phyloP scores from a whole-genome alignment of 495 filamentous ascomycete species.

The Podospora sp. region DNA sequence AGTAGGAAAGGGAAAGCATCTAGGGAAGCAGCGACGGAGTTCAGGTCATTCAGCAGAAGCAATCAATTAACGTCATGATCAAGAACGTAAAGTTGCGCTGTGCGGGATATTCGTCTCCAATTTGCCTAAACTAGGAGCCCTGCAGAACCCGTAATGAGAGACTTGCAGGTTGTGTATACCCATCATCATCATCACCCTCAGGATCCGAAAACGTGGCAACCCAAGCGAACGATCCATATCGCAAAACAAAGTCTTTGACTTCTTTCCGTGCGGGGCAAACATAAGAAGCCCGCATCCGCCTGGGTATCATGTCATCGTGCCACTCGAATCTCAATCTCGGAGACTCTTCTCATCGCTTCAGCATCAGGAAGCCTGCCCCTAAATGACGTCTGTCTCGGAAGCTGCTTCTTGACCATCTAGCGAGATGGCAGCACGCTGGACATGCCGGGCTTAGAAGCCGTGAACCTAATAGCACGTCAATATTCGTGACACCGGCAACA shows the following conservation, averaged over 20 bases:
- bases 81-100: too few relatives aligned
- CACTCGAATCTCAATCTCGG: constrained; percentile 20
- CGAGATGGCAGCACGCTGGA: constrained; percentile 33
- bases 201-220: constrained; percentile 25
- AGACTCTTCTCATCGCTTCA: constrained; percentile 25
- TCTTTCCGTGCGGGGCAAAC: constrained; percentile 16
- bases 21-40: background rate
- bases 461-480: constrained; percentile 57
- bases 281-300: constrained; percentile 25
- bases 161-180: constrained; percentile 29
- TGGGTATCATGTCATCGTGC: constrained; percentile 38
- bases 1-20: background rate
- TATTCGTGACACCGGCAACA: background rate
- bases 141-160: constrained; percentile 28
- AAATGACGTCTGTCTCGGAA: constrained; percentile 18
- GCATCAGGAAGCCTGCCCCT: constrained; percentile 19
- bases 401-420: constrained; percentile 21
- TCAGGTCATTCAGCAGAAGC: background rate
- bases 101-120: constrained; percentile 17
- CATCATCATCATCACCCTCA: constrained; percentile 16
- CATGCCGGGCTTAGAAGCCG: constrained; percentile 67
- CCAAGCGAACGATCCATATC: constrained; percentile 26
- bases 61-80: background rate
- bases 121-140: constrained; percentile 28
- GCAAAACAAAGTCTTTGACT: constrained; percentile 24